Conservation (phyloP, 2,329 filamentous ascomycete genomes). For the Beauveria australis region DNA sequence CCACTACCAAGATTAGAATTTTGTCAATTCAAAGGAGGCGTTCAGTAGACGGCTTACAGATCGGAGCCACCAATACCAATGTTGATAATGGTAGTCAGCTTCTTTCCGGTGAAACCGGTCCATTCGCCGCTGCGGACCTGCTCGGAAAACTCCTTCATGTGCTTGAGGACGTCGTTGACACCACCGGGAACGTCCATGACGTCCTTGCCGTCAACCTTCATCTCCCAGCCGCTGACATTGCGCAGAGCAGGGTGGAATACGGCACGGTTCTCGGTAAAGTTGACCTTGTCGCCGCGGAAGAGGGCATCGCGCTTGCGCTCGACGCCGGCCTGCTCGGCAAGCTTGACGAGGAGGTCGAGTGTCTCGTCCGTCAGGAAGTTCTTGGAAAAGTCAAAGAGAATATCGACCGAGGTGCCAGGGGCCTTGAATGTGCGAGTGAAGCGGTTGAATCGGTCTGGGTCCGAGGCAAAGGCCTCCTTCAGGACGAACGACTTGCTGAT, state of each 20-base stretch:
- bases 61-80: constrained; percentile 97
- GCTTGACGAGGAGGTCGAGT: constrained; percentile 73
- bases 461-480: constrained; percentile 85
- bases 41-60: constrained; percentile 57
- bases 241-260: constrained; percentile 93
- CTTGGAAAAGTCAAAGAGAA: constrained; percentile 98
- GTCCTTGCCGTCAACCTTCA: constrained; percentile 82
- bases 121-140: constrained; percentile 89
- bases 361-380: constrained; percentile 96
- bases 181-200: constrained; percentile 85
- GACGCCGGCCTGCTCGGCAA: constrained; percentile 83
- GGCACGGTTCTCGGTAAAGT: constrained; percentile 94
- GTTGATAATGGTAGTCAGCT: constrained; percentile 93
- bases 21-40: constrained; percentile 18
- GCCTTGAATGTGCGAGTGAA: constrained; percentile 82
- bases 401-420: constrained; percentile 72
- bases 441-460: constrained; percentile 81
- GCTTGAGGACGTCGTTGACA: constrained; percentile 82
- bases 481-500: constrained; percentile 85
- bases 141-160: constrained; percentile 98
- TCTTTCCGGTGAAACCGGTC: constrained; percentile 97
- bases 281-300: constrained; percentile 98
- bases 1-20: constrained; percentile 48
- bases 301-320: constrained; percentile 94
- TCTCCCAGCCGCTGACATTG: constrained; percentile 75